Evolutionary conservation across 164 flowering plant species (phyloP).

Genomic region (Hamamelis virginiana): DNA sequence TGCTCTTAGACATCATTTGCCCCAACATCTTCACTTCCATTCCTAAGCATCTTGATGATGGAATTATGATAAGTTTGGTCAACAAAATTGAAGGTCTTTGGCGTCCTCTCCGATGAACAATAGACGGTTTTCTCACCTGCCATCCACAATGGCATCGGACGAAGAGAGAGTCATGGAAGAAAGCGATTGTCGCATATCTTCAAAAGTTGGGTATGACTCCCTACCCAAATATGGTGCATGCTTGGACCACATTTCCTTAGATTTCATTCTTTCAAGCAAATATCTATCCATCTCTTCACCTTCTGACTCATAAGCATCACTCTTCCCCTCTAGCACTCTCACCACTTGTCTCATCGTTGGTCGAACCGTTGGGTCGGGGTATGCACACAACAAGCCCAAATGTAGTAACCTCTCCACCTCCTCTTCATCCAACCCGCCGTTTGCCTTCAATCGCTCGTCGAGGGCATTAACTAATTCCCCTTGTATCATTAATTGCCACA

Average conservation of each 20-base stretch:
- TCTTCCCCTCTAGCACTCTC: slow-evolving; percentile 47
- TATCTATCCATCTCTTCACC: slow-evolving; percentile 39
- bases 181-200: slow-evolving; percentile 28
- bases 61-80: too few species aligned
- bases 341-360: slow-evolving; percentile 71
- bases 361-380: slow-evolving; percentile 44
- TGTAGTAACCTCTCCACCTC: slow-evolving; percentile 50
- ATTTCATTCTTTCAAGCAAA: slow-evolving; percentile 28
- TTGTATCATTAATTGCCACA: slow-evolving; percentile 32
- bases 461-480: slow-evolving; percentile 38
- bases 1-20: too few species aligned
- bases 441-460: slow-evolving; percentile 33
- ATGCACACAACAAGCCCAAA: slow-evolving; percentile 57
- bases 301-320: slow-evolving; percentile 22
- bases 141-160: slow-evolving; percentile 32
- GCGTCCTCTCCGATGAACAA: too few species aligned
- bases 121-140: too few species aligned
- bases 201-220: slow-evolving; percentile 51
- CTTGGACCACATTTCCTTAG: slow-evolving; percentile 36
- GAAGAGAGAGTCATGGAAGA: slow-evolving; percentile 37
- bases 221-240: too few species aligned
- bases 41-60: too few species aligned
- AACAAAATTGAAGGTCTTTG: too few species aligned
- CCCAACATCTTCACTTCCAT: too few species aligned
- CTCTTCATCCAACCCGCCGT: slow-evolving; percentile 35